phyloP scores from a whole-genome alignment of 2,329 filamentous ascomycete species.

The Fusarium irregulare region DNA sequence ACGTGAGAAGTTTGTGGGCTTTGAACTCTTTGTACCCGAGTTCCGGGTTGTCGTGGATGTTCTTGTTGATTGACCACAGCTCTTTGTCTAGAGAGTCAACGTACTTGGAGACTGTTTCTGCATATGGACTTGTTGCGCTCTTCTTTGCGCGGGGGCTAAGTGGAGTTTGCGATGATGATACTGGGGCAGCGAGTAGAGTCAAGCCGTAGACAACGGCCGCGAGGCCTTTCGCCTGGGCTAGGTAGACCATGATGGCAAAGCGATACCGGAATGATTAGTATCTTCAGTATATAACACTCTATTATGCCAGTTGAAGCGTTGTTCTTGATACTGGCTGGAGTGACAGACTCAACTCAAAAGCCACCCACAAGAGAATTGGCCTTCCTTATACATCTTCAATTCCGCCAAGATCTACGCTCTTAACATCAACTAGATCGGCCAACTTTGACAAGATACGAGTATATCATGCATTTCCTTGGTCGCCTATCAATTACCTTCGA shows the following conservation, averaged over 20 bases:
- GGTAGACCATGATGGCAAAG: conserved; percentile 13
- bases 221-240: conserved; percentile 6
- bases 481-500: background rate
- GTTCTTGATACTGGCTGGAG: background rate
- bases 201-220: conserved; percentile 13
- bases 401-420: background rate
- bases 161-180: background rate
- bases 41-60: conserved; percentile 59
- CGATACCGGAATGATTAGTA: too few relatives aligned
- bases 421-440: background rate
- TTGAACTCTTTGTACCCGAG: conserved; percentile 56
- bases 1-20: conserved; percentile 55
- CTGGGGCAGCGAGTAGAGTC: background rate
- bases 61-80: conserved; percentile 51
- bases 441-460: background rate
- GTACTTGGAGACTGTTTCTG: conserved; percentile 26
- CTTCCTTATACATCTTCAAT: background rate
- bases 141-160: conserved; percentile 24
- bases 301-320: too few relatives aligned
- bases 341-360: background rate
- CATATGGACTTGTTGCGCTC: conserved; percentile 24
- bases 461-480: background rate
- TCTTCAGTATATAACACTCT: too few relatives aligned
- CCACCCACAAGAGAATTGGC: background rate
- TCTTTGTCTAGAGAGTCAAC: conserved; percentile 34